Conservation (phyloP, 2,329 filamentous ascomycete genomes). For the Pseudogymnoascus sp. region DNA sequence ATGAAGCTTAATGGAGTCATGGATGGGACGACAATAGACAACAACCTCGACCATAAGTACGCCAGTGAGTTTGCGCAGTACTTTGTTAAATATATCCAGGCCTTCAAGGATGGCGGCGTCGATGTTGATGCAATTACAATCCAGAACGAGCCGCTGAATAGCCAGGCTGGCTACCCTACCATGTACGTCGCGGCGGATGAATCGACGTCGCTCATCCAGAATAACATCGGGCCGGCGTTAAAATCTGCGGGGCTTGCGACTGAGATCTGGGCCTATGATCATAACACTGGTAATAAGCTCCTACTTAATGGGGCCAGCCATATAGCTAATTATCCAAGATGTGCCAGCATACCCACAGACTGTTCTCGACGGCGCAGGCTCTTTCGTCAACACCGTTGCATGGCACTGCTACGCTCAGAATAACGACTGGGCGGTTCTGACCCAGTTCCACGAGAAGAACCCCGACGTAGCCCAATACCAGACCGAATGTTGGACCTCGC, state of each 20-base stretch:
- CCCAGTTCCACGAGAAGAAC: constrained; percentile 33
- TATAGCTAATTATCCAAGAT: constrained; percentile 12
- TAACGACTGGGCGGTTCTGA: constrained; percentile 20
- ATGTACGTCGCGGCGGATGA: no score
- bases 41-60: constrained; percentile 31
- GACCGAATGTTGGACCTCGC: constrained; percentile 41
- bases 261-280: constrained; percentile 28
- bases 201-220: no score
- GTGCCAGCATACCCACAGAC: constrained; percentile 21
- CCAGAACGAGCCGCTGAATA: no score
- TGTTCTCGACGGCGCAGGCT: constrained; percentile 19
- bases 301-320: not conserved
- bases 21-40: constrained; percentile 31
- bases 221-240: constrained; percentile 34
- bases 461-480: constrained; percentile 37
- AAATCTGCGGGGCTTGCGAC: constrained; percentile 32
- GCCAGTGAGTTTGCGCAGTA: constrained; percentile 29
- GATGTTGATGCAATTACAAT: constrained; percentile 36
- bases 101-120: constrained; percentile 29
- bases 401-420: constrained; percentile 26
- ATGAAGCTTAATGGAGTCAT: constrained; percentile 31
- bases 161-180: no score
- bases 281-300: constrained; percentile 21
- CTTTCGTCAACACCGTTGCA: constrained; percentile 18
- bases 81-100: constrained; percentile 36